Evolutionary conservation across 2,329 filamentous ascomycete species (phyloP), one percentile per base, ranked within the genome.

Genomic region (Chaetomiaceae sp.): DNA sequence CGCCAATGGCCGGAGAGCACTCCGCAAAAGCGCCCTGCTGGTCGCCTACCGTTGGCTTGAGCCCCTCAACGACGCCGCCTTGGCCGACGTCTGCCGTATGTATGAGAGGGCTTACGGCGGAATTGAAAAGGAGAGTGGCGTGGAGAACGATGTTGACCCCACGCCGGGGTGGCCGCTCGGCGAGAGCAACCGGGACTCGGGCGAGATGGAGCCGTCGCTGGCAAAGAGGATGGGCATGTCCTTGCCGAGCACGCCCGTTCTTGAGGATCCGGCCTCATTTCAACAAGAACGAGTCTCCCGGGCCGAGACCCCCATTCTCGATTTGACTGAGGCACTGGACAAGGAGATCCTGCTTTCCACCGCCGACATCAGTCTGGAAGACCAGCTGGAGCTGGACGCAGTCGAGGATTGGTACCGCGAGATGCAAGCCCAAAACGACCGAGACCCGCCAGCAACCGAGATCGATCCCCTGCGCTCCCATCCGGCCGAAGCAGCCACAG

Each of bases 41-140:
- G 70, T 76, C 11, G 77, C 74, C 2, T 86, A 84, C 57, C 75
- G 78, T 56, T 82, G 80, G 75, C 70, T 84, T n/a, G 73, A 73
- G 3, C 61, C 57, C 15, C 71, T 83, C 36, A 73, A 72, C 29
- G 72, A 76, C 15, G 63, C 67, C 1, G 78, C 81, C 2, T 65
- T 85, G 9, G 61, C 64, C 0, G 80, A 83, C 36, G 76, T 85
- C 2, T 61, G 60, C 36, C 54, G 61, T 68, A 64, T 72, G 64
- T 68, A 63, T 53, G 60, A 55, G 57, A 51, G 59, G 45, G 54
- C 56, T 34, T 63, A 50, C 51, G 63, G 48, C 25, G 54, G 49
- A 29, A 61, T 55, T 0, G 61, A 61, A 27, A 40, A 31, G 31
- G 55, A 62, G 46, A 51, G 45, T 34, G 61, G 60, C 14, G 44